phyloP scores from a whole-genome alignment of 2,329 filamentous ascomycete genomes.

The Colletotrichum spinosum region DNA sequence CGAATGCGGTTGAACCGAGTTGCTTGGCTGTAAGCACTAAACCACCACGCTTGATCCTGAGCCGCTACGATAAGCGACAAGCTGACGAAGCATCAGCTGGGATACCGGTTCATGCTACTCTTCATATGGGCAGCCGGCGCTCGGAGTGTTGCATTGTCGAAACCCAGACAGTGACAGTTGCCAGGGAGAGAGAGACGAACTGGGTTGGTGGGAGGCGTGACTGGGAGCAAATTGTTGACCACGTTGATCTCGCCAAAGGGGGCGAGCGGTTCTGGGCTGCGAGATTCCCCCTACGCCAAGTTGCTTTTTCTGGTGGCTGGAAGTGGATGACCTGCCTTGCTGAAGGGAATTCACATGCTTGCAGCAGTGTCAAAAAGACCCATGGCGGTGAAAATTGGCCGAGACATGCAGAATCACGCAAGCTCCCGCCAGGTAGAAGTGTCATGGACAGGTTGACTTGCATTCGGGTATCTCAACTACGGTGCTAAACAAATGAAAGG shows the following conservation, averaged over 20 bases:
- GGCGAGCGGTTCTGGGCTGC: too few species aligned
- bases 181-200: neutral
- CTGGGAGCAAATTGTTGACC: neutral
- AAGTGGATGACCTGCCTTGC: neutral
- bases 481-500: slow-evolving; percentile 6
- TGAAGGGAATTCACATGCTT: neutral
- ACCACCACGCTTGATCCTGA: too few species aligned
- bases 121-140: too few species aligned
- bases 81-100: too few species aligned
- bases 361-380: neutral
- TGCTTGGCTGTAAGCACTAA: too few species aligned
- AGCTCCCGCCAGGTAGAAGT: neutral
- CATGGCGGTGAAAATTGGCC: neutral
- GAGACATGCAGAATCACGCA: slow-evolving; percentile 1
- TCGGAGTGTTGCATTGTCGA: too few species aligned
- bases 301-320: neutral
- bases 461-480: slow-evolving; percentile 12
- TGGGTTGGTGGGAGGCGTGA: neutral
- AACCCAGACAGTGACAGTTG: too few species aligned
- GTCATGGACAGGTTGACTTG: neutral
- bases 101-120: too few species aligned
- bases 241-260: neutral
- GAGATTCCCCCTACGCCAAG: neutral
- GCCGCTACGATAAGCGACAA: too few species aligned
- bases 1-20: too few species aligned